These are phyloP conservation scores for Lactuca saligna DNA, from an alignment of 129 eudicot species.

Conservation along the genomic window DNA sequence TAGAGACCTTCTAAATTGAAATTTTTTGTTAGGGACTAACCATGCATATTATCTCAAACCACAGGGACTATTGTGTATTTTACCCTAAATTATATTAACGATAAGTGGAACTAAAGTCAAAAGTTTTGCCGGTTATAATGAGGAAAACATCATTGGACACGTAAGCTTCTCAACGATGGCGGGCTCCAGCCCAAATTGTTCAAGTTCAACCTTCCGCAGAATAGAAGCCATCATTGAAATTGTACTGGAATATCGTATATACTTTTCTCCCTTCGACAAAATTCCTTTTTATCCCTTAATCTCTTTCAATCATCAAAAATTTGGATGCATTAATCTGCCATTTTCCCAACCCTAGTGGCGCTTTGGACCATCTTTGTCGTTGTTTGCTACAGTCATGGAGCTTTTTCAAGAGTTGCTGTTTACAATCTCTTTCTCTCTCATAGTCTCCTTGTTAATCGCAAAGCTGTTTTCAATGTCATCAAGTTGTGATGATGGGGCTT, in stretches of 20 bases:
- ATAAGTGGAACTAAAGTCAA: constrained; percentile 4
- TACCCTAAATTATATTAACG: background rate
- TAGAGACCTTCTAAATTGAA: too few species aligned
- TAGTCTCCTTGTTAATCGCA: constrained; percentile 39
- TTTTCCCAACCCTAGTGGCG: constrained; percentile 6
- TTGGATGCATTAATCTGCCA: background rate
- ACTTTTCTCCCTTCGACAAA: constrained; percentile 38
- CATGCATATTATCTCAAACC: too few species aligned
- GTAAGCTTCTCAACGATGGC: constrained; percentile 16
- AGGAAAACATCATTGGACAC: constrained; percentile 21
- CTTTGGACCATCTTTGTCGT: constrained; percentile 21
- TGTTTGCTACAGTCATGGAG: constrained; percentile 33
- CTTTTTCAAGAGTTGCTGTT: constrained; percentile 46
- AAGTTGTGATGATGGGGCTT: constrained; percentile 22
- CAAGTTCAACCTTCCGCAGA: background rate
- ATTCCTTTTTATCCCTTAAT: constrained; percentile 21
- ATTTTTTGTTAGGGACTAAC: too few species aligned
- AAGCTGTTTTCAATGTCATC: constrained; percentile 41
- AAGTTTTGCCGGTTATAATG: constrained; percentile 6
- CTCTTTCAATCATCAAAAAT: constrained; percentile 19
- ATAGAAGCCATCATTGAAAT: constrained; percentile 14
- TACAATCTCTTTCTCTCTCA: constrained; percentile 40
- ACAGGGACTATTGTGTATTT: too few species aligned
- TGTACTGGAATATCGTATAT: constrained; percentile 36
- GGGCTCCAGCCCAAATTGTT: constrained; percentile 25